Percentiles rank a stretch among this genome's conserved stretches.
phyloP scores from a whole-genome alignment of 257 asterid genomes.

The Nicotiana undulata region DNA sequence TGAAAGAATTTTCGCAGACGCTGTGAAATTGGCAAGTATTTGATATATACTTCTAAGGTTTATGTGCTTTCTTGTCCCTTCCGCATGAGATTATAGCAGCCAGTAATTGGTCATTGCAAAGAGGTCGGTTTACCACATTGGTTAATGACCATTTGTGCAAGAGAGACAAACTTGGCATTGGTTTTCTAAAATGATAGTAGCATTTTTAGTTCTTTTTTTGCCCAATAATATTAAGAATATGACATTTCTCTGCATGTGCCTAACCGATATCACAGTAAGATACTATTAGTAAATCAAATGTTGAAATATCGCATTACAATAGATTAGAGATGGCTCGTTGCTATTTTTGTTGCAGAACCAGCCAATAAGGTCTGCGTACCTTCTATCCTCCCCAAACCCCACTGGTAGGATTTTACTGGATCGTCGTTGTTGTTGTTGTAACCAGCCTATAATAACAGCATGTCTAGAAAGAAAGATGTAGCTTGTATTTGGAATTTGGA shows the following conservation, averaged over 20 bases:
- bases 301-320: neutral
- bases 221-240: neutral
- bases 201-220: neutral
- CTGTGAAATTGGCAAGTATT: neutral
- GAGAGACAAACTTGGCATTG: neutral
- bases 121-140: neutral
- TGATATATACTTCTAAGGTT: neutral
- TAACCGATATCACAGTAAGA: neutral
- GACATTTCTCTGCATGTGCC: neutral
- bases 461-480: neutral
- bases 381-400: no score
- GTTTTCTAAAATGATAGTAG: neutral
- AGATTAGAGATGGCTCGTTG: neutral
- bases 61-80: neutral
- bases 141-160: neutral
- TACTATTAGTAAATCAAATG: neutral
- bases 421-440: no score
- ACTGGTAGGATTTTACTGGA: no score
- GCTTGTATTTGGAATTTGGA: neutral
- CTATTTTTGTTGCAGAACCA: neutral
- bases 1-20: neutral
- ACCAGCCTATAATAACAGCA: neutral
- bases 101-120: neutral
- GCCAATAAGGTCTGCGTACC: no score
- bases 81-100: neutral